A percentile compares a stretch with the other conserved stretches of the same genome.
These are phyloP conservation scores for Trypanosoma grayi DNA, from an alignment of 208 protist genomes.

Conservation along the genomic window DNA sequence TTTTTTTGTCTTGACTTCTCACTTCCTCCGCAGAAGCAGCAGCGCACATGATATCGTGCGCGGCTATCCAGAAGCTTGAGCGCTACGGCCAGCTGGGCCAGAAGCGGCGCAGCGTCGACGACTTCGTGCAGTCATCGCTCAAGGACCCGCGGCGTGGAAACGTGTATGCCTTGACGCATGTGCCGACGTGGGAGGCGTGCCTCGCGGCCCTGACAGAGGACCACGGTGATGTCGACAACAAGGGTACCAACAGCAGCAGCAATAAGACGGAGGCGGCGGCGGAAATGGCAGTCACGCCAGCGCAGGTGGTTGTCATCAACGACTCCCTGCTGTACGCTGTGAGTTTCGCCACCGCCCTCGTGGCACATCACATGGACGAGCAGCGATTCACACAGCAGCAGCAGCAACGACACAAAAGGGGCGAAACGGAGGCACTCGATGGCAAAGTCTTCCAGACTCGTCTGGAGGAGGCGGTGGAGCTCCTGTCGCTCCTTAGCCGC, in stretches of 20 bases:
- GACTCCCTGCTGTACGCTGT: slow-evolving; percentile 75
- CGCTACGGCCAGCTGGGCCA: slow-evolving; percentile 80
- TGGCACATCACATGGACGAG: slow-evolving; percentile 52
- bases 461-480: slow-evolving; percentile 16
- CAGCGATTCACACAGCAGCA: slow-evolving; percentile 10
- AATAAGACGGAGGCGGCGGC: neutral
- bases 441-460: slow-evolving; percentile 10
- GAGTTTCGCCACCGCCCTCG: slow-evolving; percentile 63
- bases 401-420: neutral
- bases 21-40: neutral
- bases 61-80: slow-evolving; percentile 85
- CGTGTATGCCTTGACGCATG: slow-evolving; percentile 82
- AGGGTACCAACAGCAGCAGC: neutral
- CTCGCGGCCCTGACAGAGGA: slow-evolving; percentile 18
- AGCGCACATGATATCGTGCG: slow-evolving; percentile 67
- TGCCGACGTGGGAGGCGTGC: slow-evolving; percentile 62
- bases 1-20: neutral
- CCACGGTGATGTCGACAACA: slow-evolving; percentile 1
- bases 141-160: slow-evolving; percentile 67
- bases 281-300: neutral
- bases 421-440: neutral
- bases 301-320: slow-evolving; percentile 29
- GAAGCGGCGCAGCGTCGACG: slow-evolving; percentile 63
- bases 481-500: slow-evolving; percentile 35
- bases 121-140: slow-evolving; percentile 73